phyloP scores from a whole-genome alignment of 2,329 filamentous ascomycete species.

The Claviceps capensis region DNA sequence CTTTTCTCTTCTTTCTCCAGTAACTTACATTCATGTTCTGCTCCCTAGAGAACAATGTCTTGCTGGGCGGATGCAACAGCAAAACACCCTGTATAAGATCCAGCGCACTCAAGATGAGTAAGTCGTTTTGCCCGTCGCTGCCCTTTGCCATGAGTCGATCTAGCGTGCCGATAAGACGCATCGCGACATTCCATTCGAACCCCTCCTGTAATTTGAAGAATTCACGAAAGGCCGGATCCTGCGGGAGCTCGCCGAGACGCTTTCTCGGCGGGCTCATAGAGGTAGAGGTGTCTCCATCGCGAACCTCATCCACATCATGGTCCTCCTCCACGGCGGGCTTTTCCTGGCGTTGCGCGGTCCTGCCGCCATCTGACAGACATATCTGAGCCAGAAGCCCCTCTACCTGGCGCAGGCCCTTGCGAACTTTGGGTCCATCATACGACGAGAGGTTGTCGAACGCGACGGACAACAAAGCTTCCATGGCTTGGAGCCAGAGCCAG shows the following conservation, averaged over 20 bases:
- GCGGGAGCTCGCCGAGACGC: conserved; percentile 53
- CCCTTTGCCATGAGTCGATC: conserved; percentile 76
- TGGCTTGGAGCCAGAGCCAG: conserved; percentile 24
- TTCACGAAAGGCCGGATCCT: conserved; percentile 82
- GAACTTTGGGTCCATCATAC: conserved; percentile 76
- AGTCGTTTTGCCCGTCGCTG: conserved; percentile 69
- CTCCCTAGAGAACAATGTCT: conserved; percentile 74
- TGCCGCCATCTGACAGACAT: conserved; percentile 49
- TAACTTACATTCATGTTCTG: conserved; percentile 76
- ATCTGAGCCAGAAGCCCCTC: conserved; percentile 90
- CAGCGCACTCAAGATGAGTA: conserved; percentile 76
- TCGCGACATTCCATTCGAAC: conserved; percentile 94
- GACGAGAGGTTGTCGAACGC: conserved; percentile 96
- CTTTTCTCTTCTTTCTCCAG: neutral
- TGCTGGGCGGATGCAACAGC: conserved; percentile 79
- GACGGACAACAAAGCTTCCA: conserved; percentile 85
- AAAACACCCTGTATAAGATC: conserved; percentile 81
- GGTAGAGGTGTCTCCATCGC: conserved; percentile 5
- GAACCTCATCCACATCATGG: too few relatives aligned
- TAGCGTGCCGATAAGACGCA: conserved; percentile 71
- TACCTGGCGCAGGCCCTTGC: conserved; percentile 86
- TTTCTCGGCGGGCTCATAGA: conserved; percentile 34
- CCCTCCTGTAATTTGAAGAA: conserved; percentile 96
- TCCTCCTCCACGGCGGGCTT: neutral
- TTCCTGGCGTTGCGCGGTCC: conserved; percentile 4